phyloP scores from a whole-genome alignment of 129 eudicot species.

The Saposhnikovia divaricata region DNA sequence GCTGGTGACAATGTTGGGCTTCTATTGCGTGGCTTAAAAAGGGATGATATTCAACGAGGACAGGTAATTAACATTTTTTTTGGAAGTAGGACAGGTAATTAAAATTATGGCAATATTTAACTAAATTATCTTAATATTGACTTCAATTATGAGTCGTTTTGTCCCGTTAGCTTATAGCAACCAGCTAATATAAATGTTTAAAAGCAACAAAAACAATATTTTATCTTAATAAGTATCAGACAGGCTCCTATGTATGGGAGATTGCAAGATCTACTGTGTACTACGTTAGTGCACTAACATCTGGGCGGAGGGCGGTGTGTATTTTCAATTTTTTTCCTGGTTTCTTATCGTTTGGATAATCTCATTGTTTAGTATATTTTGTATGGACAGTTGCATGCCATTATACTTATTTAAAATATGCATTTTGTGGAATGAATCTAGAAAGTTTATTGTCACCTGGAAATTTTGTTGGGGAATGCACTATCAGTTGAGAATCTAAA shows the following conservation, averaged over 20 bases:
- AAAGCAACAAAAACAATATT: neutral
- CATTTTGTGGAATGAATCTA: neutral
- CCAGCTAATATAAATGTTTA: neutral
- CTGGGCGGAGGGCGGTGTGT: neutral
- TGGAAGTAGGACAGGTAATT: constrained; percentile 58
- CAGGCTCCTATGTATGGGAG: neutral
- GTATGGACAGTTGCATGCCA: neutral
- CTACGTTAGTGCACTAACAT: neutral
- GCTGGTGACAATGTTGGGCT: constrained; percentile 99
- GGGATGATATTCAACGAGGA: constrained; percentile 83
- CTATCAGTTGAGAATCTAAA: neutral
- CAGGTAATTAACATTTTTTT: constrained; percentile 37
- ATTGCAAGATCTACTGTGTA: neutral
- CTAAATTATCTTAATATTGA: neutral
- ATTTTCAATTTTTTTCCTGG: neutral
- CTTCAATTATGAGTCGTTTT: neutral
- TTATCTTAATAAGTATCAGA: neutral
- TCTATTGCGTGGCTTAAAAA: constrained; percentile 81
- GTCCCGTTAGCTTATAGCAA: neutral
- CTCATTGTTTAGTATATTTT: neutral
- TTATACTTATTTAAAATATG: neutral
- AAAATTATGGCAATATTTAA: neutral
- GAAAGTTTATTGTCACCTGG: neutral
- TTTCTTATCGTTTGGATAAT: neutral
- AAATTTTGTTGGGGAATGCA: neutral